These are phyloP conservation scores for Blastocystis sp. DNA, from an alignment of 352 stramenopile genomes.

Conservation along the genomic window DNA sequence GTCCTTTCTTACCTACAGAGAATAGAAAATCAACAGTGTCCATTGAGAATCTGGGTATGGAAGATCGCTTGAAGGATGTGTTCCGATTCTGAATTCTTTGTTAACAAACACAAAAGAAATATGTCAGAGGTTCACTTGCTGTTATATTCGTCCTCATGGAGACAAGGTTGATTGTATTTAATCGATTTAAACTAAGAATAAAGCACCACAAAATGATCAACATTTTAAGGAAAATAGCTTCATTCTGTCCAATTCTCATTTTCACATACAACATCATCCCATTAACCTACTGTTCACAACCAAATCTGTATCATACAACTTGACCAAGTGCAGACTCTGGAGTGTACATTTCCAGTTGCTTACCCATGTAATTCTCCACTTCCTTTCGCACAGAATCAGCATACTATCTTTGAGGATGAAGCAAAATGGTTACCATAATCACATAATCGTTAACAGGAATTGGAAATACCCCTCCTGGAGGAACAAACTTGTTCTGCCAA, in stretches of 20 bases:
- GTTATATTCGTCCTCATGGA: background rate
- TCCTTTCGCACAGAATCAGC: background rate
- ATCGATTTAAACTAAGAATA: background rate
- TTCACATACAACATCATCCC: constrained; percentile 63
- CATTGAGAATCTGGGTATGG: background rate
- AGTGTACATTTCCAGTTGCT: background rate
- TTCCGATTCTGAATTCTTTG: constrained; percentile 33
- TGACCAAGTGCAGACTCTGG: background rate
- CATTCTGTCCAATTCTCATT: constrained; percentile 65
- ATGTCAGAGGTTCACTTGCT: background rate
- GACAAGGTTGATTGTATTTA: background rate
- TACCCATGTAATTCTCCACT: background rate
- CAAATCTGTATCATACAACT: background rate
- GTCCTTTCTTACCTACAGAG: background rate
- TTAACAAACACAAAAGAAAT: constrained; percentile 64
- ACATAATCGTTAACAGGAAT: constrained; percentile 89
- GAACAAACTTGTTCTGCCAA: background rate
- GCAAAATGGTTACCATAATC: constrained; percentile 66
- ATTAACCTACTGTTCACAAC: background rate
- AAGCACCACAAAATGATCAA: no score
- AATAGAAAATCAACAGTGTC: background rate
- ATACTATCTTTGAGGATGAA: background rate
- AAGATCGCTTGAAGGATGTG: constrained; percentile 6
- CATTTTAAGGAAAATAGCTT: background rate
- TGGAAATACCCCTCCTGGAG: constrained; percentile 73